A percentile compares a stretch with the other conserved stretches of the same genome.
These are phyloP conservation scores for Irpex sp. DNA, from an alignment of 1,284 basidiomycete species.

Conservation along the genomic window DNA sequence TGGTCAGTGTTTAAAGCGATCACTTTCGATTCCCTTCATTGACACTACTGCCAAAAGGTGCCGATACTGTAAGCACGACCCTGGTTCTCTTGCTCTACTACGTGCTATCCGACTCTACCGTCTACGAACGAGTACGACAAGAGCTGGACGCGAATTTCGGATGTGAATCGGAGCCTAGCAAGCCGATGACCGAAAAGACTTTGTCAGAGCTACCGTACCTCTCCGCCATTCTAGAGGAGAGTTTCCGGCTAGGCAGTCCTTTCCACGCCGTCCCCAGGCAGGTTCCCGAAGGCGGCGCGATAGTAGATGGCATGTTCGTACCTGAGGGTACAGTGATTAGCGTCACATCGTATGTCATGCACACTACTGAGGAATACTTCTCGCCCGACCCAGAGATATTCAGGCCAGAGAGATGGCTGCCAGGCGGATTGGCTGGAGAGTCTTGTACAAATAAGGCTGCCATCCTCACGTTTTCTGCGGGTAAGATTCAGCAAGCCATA, in stretches of 20 bases:
- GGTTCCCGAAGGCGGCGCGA: conserved; percentile 16
- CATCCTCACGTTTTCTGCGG: no score
- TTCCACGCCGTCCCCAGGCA: conserved; percentile 16
- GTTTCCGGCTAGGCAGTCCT: conserved; percentile 16
- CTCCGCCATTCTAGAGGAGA: conserved; percentile 16
- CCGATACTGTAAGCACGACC: conserved; percentile 10
- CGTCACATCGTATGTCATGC: conserved; percentile 19
- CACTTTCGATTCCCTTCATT: not conserved
- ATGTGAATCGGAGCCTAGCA: conserved; percentile 3
- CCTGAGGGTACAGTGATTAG: conserved; percentile 23
- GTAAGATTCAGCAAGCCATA: no score
- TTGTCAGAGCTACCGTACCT: no score
- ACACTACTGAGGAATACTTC: conserved; percentile 8
- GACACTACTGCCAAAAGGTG: conserved; percentile 16
- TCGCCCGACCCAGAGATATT: no score
- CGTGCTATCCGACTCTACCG: conserved; percentile 14
- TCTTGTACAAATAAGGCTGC: no score
- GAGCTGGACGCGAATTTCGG: conserved; percentile 20
- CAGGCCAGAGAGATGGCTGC: no score
- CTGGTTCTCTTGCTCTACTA: conserved; percentile 18
- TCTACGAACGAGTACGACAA: conserved; percentile 12
- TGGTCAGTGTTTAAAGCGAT: not conserved
- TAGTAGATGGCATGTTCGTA: conserved; percentile 17
- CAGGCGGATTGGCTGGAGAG: no score
- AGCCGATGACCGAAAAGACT: no score